Evolutionary conservation across 139 green algal genomes (phyloP), one percentile per base, ranked within the genome.

Genomic region (Chlorella sp.): DNA sequence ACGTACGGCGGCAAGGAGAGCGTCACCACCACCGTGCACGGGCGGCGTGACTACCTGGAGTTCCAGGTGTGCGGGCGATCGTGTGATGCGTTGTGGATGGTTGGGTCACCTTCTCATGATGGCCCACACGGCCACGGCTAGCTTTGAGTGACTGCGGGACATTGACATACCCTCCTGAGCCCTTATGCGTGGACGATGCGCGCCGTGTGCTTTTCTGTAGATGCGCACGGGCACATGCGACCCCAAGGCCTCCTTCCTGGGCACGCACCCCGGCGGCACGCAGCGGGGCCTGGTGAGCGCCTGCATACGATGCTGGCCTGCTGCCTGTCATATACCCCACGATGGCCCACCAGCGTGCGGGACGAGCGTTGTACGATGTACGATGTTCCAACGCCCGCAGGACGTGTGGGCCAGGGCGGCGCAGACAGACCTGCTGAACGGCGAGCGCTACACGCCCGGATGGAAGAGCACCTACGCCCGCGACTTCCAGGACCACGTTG

Each of bases 1-100:
- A 6, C 17, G 10, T 31, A 14, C 14, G n/a, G 50, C 5, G 5
- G 27, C 2, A 2, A 5, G 6, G 63, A 69, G 33, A 49, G 27
- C 2, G 33, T 69, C 5, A 50, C 63, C 31, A 69, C 63, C 63
- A 69, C 63, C 5, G 31, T 27, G 32, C 63, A 69, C n/a, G 63
- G 63, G 20, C 31, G 20, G 10, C 20, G 63, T 27, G 61, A 67
- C 23, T 24, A 67, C 3, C 61, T 67, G 61, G 61, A 67, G 29
- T 67, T 67, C n/a, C 61, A 67, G 61, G 3, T 67, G 61, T 22
- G 61, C 3, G 42, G 10, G 17, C 10, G 17, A 55, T 55, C 10
- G 10, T 24, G 42, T 55, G 42, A 24, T 55, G 10, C 10, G 42
- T 55, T 10, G 17, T 55, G 42, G 10, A 55, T 24, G 42, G 42